A percentile compares a stretch with the other conserved stretches of the same genome.
phyloP scores from a whole-genome alignment of 768 basidiomycete species.

The Hemileccinum impolitum region DNA sequence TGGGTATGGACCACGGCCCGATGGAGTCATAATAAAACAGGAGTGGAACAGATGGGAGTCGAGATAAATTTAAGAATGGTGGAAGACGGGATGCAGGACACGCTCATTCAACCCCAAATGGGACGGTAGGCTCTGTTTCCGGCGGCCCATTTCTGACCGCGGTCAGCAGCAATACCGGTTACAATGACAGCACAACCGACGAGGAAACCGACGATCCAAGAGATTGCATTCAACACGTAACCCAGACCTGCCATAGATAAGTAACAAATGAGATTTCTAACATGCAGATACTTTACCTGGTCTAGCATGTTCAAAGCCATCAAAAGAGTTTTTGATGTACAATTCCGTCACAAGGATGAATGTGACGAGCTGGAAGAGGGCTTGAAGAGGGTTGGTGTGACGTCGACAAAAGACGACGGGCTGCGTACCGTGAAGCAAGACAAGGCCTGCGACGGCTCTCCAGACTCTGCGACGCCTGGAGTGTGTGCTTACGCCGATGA shows the following conservation, averaged over 20 bases:
- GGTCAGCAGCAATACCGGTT: conserved; percentile 55
- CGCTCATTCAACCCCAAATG: conserved; percentile 20
- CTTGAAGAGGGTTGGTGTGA: conserved; percentile 29
- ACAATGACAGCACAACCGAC: conserved; percentile 51
- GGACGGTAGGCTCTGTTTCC: conserved; percentile 64
- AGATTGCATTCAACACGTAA: conserved; percentile 55
- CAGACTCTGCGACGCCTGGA: conserved; percentile 74
- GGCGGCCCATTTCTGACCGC: conserved; percentile 65
- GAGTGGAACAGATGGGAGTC: background rate
- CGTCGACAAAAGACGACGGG: background rate
- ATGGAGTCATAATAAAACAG: background rate
- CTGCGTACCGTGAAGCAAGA: conserved; percentile 54
- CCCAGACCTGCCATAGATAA: conserved; percentile 46
- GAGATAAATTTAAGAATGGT: background rate
- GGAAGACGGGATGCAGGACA: background rate
- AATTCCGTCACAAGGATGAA: conserved; percentile 65
- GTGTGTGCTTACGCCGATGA: conserved; percentile 69
- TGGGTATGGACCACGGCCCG: conserved; percentile 7
- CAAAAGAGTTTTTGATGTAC: conserved; percentile 44
- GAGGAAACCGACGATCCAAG: conserved; percentile 58
- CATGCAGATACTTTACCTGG: conserved; percentile 45
- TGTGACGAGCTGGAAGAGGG: conserved; percentile 55
- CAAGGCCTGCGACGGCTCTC: conserved; percentile 65
- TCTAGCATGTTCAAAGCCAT: conserved; percentile 53
- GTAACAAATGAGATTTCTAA: background rate